phyloP scores from a whole-genome alignment of 495 filamentous ascomycete species.

The Neurospora tetraspora region DNA sequence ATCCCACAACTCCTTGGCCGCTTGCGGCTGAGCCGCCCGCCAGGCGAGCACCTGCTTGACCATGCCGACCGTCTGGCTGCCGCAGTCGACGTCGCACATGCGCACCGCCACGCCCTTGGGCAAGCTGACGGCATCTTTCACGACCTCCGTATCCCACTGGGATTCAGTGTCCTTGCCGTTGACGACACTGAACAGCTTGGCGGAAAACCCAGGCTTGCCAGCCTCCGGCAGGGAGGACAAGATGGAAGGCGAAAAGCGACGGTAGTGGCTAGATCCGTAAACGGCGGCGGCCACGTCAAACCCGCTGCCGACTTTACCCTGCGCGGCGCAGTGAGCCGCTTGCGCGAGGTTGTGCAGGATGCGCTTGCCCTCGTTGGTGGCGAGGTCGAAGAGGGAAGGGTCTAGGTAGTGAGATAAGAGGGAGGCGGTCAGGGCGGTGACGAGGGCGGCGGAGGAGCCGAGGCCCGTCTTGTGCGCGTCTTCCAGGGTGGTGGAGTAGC shows the following conservation, averaged over 20 bases:
- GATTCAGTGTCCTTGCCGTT: slow-evolving; percentile 31
- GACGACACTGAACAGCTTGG: slow-evolving; percentile 52
- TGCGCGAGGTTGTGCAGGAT: slow-evolving; percentile 87
- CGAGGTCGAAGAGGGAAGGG: slow-evolving; percentile 41
- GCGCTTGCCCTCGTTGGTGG: slow-evolving; percentile 19
- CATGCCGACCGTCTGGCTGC: slow-evolving; percentile 88
- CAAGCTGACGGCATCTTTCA: slow-evolving; percentile 57
- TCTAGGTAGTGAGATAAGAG: slow-evolving; percentile 75
- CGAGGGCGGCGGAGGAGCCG: slow-evolving; percentile 88
- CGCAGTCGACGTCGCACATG: slow-evolving; percentile 94
- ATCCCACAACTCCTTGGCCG: slow-evolving; percentile 60
- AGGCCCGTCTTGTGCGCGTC: slow-evolving; percentile 92
- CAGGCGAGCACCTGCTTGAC: slow-evolving; percentile 82
- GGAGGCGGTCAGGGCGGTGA: slow-evolving; percentile 79
- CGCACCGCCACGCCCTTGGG: slow-evolving; percentile 67
- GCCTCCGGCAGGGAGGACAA: slow-evolving; percentile 55
- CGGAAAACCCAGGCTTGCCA: slow-evolving; percentile 53
- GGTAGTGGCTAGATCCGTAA: slow-evolving; percentile 82
- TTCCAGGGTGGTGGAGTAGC: slow-evolving; percentile 64
- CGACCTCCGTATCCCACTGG: slow-evolving; percentile 67
- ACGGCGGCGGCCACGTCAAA: slow-evolving; percentile 95
- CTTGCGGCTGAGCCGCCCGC: slow-evolving; percentile 57
- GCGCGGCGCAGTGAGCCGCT: slow-evolving; percentile 86
- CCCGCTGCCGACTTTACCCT: slow-evolving; percentile 91
- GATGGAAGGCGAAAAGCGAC: slow-evolving; percentile 76